Evolutionary conservation across 2,329 filamentous ascomycete genomes (phyloP).

Genomic region (Colletotrichum liaoningense): DNA sequence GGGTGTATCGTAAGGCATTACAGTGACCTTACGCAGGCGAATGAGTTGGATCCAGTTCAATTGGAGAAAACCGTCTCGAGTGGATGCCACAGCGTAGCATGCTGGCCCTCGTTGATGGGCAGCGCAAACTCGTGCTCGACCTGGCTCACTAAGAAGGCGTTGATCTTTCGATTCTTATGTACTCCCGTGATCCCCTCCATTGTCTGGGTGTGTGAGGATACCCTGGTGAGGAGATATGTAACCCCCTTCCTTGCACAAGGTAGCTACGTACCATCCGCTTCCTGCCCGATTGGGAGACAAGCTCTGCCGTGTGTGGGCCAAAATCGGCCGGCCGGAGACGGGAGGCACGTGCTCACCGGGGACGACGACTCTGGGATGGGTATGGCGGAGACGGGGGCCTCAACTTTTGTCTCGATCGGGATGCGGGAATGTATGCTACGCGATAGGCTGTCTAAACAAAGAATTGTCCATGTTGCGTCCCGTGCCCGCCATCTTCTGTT

Average conservation of each 20-base stretch:
- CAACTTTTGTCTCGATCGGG: neutral
- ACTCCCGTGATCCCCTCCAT: neutral
- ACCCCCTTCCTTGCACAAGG: neutral
- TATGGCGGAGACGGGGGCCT: neutral
- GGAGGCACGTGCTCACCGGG: neutral
- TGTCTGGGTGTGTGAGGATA: neutral
- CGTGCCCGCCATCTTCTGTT: neutral
- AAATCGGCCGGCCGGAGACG: neutral
- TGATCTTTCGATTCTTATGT: neutral
- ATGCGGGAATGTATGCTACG: neutral
- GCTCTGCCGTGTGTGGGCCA: neutral
- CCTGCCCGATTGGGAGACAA: neutral
- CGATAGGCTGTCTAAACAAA: too few species aligned
- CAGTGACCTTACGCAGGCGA: conserved; percentile 40
- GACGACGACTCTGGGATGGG: neutral
- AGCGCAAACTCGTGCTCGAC: conserved; percentile 39
- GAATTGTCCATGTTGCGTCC: accelerated
- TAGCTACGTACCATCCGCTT: neutral
- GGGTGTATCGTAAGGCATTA: conserved; percentile 37
- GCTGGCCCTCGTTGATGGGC: conserved; percentile 36
- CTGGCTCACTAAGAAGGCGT: conserved; percentile 37
- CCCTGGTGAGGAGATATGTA: neutral
- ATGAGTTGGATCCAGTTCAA: conserved; percentile 38
- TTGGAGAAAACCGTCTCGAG: conserved; percentile 42
- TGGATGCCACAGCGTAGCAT: conserved; percentile 39